phyloP scores from a whole-genome alignment of 805 yeast species.

The Candida gorgasii region DNA sequence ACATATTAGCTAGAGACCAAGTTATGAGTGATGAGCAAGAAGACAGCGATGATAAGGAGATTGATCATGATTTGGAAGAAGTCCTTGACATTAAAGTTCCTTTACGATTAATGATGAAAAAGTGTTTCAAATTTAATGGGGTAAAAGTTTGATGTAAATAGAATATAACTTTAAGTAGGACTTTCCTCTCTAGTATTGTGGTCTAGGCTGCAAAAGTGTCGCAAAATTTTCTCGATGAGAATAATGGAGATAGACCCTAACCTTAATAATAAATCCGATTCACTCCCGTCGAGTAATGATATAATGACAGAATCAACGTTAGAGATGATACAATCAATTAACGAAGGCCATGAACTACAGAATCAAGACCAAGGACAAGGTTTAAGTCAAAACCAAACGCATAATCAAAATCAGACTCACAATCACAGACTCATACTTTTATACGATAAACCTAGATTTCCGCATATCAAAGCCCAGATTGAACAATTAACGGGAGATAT shows the following conservation, averaged over 20 bases:
- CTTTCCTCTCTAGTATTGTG: neutral
- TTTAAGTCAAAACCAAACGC: too few species aligned
- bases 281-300: neutral
- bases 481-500: constrained; percentile 22
- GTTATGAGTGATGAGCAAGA: neutral
- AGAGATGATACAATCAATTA: neutral
- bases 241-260: constrained; percentile 11
- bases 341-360: neutral
- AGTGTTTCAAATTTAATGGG: constrained; percentile 3
- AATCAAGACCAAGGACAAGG: neutral
- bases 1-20: constrained; percentile 52
- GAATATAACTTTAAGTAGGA: neutral
- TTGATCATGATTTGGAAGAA: constrained; percentile 10
- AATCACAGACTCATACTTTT: constrained; percentile 17
- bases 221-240: constrained; percentile 12
- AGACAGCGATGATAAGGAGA: neutral
- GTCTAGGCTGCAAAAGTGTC: constrained; percentile 2
- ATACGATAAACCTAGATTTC: constrained; percentile 27
- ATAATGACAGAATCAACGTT: neutral
- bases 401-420: too few species aligned
- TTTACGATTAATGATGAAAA: neutral
- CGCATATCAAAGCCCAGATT: constrained; percentile 27
- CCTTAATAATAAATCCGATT: neutral
- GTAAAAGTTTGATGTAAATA: constrained; percentile 5
- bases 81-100: constrained; percentile 9